Base-by-base conservation (phyloP, 768 basidiomycete genomes). In the Chiua virens region DNA sequence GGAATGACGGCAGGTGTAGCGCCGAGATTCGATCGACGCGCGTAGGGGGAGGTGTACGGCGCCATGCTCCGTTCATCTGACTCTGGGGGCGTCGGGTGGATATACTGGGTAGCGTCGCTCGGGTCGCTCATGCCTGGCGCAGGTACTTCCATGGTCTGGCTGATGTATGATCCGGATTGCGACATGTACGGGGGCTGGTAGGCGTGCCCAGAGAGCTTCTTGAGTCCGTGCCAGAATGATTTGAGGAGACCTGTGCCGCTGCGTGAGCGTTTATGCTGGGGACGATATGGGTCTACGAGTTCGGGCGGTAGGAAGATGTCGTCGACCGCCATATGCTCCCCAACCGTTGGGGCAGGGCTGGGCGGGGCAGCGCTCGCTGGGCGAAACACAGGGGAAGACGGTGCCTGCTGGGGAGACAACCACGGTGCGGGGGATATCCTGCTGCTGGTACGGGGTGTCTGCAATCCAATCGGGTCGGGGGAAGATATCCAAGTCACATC, bases 141-240 rank as follows among this genome's bases (percentile, higher is more conserved):
- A 7, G 54, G 58, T 46, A 49, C 32, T 39, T 36, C 45, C 42
- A 43, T n/a, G 13, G 41, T 58, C 43, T 42, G 43, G 23, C 32
- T 35, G 17, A 8, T 47, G 27, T 52, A 49, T 7, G 50, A 49
- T 10, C 44, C 37, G 5, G 35, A 8, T 27, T 46, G 34, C 2
- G 47, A 32, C n/a, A 45, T 50, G 49, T 53, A 42, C 22, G 49
- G 54, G n/a, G 46, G 41, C 15, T 17, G 5, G 27, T 28, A 48
- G 15, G 49, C 38, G 50, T 60, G 52, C 35, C 57, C 57, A 41
- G 65, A 58, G 21, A 64, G 55, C 45, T 65, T 69, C 54, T 65
- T 71, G 8, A 75, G 47, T 5, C 70, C 68, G 1, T 60, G 58
- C 47, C 74, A 69, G 18, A 75, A 50, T 1, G 67, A 64, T 17